Evolutionary conservation across 768 basidiomycete genomes (phyloP), one percentile per base, ranked within the genome.

Genomic region (Boletus sensibilis): DNA sequence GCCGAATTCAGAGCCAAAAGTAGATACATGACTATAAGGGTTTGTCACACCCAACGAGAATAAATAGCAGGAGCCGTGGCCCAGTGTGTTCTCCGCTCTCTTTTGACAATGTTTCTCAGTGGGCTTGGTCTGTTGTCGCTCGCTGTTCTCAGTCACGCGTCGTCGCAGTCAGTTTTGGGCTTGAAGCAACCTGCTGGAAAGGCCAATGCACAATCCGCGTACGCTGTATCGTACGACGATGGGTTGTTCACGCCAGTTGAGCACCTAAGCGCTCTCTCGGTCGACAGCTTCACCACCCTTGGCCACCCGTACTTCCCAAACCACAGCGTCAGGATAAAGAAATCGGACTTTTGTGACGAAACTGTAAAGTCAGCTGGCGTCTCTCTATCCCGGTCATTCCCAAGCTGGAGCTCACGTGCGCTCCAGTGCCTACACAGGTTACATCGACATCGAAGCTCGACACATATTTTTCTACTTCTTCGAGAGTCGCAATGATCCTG

Each of bases 381-480:
- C 29, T 34, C 14, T n/a, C 2, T 20, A 8, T 18, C 16, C 31
- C 4, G 7, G 4, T 16, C 33, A 49, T 23, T 42, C 39, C n/a
- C 31, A 6, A 10, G 13, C 23, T 25, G 25, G 48, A 4, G 53
- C 23, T 56, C 27, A 57, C 7, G 4, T 44, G 54, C 41, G 10
- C 27, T 37, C 29, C 33, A 85, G 82, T 20, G 72, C 78, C 1
- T 88, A 83, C 65, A 85, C 85, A 0, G 86, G 86, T 11, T 87
- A 87, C 60, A 84, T 88, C 52, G 86, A 87, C 56, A 76, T 85
- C 43, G 75, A 82, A 64, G 82, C 84, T 21, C 80, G 84, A 52
- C 85, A 86, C 59, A 52, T 86, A 39, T 86, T 85, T 70, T 88
- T 89, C 74, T 87, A 87, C 70, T 89, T 89, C 72, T 90, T 89